phyloP scores from a whole-genome alignment of 257 asterid genomes.

The Fraxinus excelsior region DNA sequence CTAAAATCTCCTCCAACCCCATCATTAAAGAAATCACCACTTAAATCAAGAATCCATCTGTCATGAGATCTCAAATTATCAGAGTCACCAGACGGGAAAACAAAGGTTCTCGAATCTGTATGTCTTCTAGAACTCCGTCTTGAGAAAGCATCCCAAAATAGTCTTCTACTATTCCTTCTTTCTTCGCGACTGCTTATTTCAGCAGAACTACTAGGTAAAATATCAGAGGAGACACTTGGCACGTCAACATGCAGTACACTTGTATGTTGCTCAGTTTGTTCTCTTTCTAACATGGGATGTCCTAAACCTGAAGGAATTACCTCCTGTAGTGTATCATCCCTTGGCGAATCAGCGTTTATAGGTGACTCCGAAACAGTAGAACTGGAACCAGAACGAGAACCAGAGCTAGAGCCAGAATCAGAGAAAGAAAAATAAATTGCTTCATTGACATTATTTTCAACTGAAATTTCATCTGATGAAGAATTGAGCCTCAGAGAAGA shows the following conservation, averaged over 20 bases:
- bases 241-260: conserved; percentile 56
- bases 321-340: conserved; percentile 44
- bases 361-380: conserved; percentile 58
- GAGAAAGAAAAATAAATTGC: conserved; percentile 50
- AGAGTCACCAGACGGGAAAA: conserved; percentile 52
- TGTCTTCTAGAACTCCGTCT: conserved; percentile 72
- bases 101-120: conserved; percentile 46
- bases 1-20: conserved; percentile 58
- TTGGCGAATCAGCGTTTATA: conserved; percentile 31
- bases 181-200: conserved; percentile 56
- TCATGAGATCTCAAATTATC: conserved; percentile 51
- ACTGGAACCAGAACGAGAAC: conserved; percentile 44
- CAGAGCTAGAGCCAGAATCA: conserved; percentile 55
- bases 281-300: conserved; percentile 61
- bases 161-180: conserved; percentile 76
- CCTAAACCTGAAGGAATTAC: conserved; percentile 50
- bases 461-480: conserved; percentile 51
- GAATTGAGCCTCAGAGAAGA: conserved; percentile 34
- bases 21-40: conserved; percentile 49
- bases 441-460: conserved; percentile 57
- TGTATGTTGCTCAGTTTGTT: conserved; percentile 48
- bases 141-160: conserved; percentile 89
- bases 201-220: conserved; percentile 49
- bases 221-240: conserved; percentile 50
- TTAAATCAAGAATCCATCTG: conserved; percentile 65